phyloP scores from a whole-genome alignment of 2,329 filamentous ascomycete species.

The Epichloe gansuensis region DNA sequence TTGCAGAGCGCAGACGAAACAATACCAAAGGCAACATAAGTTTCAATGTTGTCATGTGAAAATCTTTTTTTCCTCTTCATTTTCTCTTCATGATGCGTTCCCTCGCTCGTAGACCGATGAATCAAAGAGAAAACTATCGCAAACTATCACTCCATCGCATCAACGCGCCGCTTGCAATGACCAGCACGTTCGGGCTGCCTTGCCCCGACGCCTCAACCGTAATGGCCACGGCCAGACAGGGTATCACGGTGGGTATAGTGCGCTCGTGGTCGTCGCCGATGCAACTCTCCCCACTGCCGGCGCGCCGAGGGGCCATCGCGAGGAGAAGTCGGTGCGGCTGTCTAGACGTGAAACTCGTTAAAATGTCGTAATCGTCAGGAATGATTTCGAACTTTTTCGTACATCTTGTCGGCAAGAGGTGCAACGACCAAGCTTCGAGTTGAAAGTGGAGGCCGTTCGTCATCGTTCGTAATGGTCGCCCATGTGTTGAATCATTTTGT shows the following conservation, averaged over 20 bases:
- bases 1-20: background rate
- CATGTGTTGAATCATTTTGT: conserved; percentile 28
- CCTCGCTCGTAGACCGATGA: background rate
- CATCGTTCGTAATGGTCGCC: conserved; percentile 28
- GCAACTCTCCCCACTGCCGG: conserved; percentile 20
- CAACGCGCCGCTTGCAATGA: conserved; percentile 2
- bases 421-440: conserved; percentile 7
- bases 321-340: conserved; percentile 25
- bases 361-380: conserved; percentile 35
- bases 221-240: conserved; percentile 23
- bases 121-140: background rate
- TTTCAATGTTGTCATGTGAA: background rate
- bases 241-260: conserved; percentile 30
- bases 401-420: conserved; percentile 6
- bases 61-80: conserved; percentile 1
- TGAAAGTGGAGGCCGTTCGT: conserved; percentile 18
- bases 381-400: conserved; percentile 9
- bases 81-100: background rate
- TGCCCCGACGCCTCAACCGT: conserved; percentile 9
- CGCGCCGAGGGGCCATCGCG: conserved; percentile 17
- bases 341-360: conserved; percentile 35
- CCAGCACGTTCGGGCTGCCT: background rate
- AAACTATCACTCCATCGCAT: background rate
- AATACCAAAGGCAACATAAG: background rate
- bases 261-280: conserved; percentile 26